These are phyloP conservation scores for Casuarina glauca DNA, from an alignment of 306 rosid species.

Conservation along the genomic window DNA sequence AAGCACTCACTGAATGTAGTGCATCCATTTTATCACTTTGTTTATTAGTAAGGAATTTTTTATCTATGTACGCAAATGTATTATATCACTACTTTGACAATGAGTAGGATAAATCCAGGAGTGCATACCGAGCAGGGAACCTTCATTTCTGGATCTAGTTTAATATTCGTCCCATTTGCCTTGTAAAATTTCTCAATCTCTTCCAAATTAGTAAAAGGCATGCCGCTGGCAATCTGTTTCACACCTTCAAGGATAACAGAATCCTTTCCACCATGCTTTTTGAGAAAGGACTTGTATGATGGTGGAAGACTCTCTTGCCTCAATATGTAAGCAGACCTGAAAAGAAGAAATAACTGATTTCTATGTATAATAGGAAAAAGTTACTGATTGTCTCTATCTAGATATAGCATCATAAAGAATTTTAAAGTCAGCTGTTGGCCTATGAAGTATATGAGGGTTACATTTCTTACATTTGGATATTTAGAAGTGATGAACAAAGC, in stretches of 20 bases:
- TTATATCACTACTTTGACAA: neutral
- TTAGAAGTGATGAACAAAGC: neutral
- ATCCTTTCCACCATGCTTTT: conserved; percentile 93
- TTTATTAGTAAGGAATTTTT: neutral
- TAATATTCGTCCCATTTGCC: conserved; percentile 52
- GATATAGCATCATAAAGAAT: conserved; percentile 11
- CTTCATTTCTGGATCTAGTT: conserved; percentile 72
- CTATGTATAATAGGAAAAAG: neutral
- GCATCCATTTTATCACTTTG: neutral
- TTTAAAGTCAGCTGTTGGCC: conserved; percentile 3
- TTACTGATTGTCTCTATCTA: neutral
- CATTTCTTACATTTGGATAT: conserved; percentile 11
- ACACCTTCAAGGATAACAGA: conserved; percentile 64
- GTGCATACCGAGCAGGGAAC: conserved; percentile 88
- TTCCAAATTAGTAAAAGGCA: conserved; percentile 63
- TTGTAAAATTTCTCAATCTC: conserved; percentile 66
- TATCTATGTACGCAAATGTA: neutral
- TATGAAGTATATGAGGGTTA: neutral
- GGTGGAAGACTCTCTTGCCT: conserved; percentile 95
- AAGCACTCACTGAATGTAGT: neutral
- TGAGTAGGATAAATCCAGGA: conserved; percentile 15
- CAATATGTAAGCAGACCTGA: conserved; percentile 93
- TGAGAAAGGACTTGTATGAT: conserved; percentile 92
- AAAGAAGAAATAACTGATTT: neutral
- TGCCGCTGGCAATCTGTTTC: conserved; percentile 72